Evolutionary conservation across 169 alveolate species (phyloP).

Genomic region (Eimeria tenella): DNA sequence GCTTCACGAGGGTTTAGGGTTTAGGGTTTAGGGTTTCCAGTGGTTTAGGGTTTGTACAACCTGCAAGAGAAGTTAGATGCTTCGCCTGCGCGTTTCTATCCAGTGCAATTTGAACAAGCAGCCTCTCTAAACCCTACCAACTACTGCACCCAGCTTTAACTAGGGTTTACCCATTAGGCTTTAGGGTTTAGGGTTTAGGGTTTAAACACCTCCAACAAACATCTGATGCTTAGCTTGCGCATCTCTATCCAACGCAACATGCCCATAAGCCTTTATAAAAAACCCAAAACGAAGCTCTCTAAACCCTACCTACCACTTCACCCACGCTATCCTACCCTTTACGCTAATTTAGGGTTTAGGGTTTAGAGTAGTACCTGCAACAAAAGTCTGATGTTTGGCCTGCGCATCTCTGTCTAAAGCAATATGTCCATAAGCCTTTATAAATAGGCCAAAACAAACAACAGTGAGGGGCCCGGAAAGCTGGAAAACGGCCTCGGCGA

Average conservation of each 20-base stretch:
- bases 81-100: slow-evolving; percentile 87
- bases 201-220: slow-evolving; percentile 72
- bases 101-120: too few relatives aligned
- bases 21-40: slow-evolving; percentile 4
- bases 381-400: slow-evolving; percentile 68
- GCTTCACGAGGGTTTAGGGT: neutral
- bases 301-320: neutral
- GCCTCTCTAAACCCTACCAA: neutral
- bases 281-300: slow-evolving; percentile 90
- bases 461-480: slow-evolving; percentile 92
- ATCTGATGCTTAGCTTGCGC: slow-evolving; percentile 82
- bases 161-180: neutral
- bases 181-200: slow-evolving; percentile 53
- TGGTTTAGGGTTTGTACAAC: slow-evolving; percentile 70
- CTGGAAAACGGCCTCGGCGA: slow-evolving; percentile 87
- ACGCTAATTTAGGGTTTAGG: too few relatives aligned
- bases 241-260: slow-evolving; percentile 88
- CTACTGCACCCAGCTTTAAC: neutral
- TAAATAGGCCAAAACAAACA: slow-evolving; percentile 91
- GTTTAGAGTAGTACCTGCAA: slow-evolving; percentile 57
- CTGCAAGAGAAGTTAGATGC: slow-evolving; percentile 76
- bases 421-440: slow-evolving; percentile 89
- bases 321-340: neutral
- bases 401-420: slow-evolving; percentile 90
- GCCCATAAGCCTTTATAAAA: slow-evolving; percentile 90